Percentiles rank a stretch among this genome's conserved stretches.
Conservation (phyloP, 306 rosid genomes). For the Medicago ruthenica region DNA sequence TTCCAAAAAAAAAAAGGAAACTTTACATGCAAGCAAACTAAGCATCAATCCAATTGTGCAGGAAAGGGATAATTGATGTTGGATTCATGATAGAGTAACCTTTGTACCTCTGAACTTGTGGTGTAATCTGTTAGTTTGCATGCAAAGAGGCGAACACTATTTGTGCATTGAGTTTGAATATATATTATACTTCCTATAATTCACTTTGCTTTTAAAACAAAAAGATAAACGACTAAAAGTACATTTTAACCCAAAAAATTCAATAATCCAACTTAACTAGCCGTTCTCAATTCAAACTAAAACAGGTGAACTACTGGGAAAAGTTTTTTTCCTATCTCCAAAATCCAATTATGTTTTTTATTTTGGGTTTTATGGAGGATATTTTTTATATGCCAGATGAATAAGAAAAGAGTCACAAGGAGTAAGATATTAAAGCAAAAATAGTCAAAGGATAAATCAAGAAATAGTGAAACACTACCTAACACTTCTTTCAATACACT, state of each 20-base stretch:
- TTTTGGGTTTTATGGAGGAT: background rate
- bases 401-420: background rate
- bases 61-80: too few species aligned
- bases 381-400: background rate
- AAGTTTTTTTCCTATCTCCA: background rate
- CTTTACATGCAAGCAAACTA: too few species aligned
- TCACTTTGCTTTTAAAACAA: background rate
- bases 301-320: background rate
- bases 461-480: background rate
- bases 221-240: too few species aligned
- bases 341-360: too few species aligned
- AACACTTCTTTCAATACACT: too few species aligned
- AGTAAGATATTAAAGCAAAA: background rate
- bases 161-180: background rate
- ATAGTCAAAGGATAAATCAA: background rate
- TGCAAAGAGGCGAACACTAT: background rate
- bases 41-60: too few species aligned
- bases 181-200: background rate
- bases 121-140: background rate
- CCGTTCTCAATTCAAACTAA: background rate
- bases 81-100: too few species aligned
- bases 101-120: background rate
- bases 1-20: too few species aligned
- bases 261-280: background rate
- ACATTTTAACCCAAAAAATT: too few species aligned